A percentile compares a stretch with the other conserved stretches of the same genome.
phyloP scores from a whole-genome alignment of 306 rosid species.

The Trifolium fragiferum region DNA sequence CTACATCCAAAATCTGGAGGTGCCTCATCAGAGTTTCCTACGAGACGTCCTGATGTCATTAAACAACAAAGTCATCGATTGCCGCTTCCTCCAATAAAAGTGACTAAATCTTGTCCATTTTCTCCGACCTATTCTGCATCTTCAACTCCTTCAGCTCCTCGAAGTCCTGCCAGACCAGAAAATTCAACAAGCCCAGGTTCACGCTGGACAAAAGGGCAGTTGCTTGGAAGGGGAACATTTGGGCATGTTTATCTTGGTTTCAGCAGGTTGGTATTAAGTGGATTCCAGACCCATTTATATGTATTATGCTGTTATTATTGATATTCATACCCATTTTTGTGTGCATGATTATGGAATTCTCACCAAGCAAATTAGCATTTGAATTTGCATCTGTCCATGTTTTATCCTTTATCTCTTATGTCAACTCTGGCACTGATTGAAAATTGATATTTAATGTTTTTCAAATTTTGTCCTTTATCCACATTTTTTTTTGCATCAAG shows the following conservation, averaged over 20 bases:
- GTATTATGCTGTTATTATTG: constrained; percentile 28
- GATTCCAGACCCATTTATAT: constrained; percentile 46
- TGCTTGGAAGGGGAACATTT: constrained; percentile 92
- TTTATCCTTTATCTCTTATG: constrained; percentile 16
- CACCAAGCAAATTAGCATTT: constrained; percentile 11
- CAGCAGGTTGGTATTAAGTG: constrained; percentile 67
- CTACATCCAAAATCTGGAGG: constrained; percentile 81
- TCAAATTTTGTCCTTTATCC: constrained; percentile 31
- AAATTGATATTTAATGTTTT: constrained; percentile 27
- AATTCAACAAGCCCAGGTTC: constrained; percentile 78
- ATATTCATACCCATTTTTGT: constrained; percentile 1
- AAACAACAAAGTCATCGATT: constrained; percentile 75
- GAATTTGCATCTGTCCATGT: constrained; percentile 17
- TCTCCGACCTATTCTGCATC: constrained; percentile 80
- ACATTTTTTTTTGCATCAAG: constrained; percentile 7
- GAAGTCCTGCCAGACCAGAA: constrained; percentile 85
- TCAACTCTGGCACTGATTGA: constrained; percentile 8
- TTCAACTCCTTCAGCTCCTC: constrained; percentile 85
- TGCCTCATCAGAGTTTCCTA: constrained; percentile 52
- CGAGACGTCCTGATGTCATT: constrained; percentile 65
- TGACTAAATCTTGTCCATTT: constrained; percentile 59
- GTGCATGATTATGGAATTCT: constrained; percentile 31
- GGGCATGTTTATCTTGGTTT: constrained; percentile 96
- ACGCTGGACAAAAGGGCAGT: constrained; percentile 90
- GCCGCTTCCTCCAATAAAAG: constrained; percentile 82